A percentile compares a stretch with the other conserved stretches of the same genome.
These are phyloP conservation scores for Forsythia suspensa DNA, from an alignment of 257 asterid species.

Conservation along the genomic window DNA sequence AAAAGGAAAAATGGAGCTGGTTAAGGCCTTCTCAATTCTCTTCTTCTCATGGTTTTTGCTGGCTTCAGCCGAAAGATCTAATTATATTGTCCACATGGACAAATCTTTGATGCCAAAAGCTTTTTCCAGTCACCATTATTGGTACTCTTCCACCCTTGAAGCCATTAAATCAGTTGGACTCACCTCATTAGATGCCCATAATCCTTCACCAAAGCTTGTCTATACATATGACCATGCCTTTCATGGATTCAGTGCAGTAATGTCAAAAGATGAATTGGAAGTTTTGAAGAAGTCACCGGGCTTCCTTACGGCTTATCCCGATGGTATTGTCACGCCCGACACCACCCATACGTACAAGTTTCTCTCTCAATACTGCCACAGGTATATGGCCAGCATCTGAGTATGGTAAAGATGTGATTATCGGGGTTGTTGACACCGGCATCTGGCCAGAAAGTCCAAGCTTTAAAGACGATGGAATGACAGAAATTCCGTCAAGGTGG, in stretches of 20 bases:
- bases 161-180: not conserved
- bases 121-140: conserved; percentile 1
- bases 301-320: conserved; percentile 35
- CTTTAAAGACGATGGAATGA: conserved; percentile 44
- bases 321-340: conserved; percentile 23
- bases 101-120: conserved; percentile 11
- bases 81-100: conserved; percentile 16
- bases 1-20: not conserved
- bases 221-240: conserved; percentile 35
- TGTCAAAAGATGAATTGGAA: conserved; percentile 28
- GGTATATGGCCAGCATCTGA: conserved; percentile 46
- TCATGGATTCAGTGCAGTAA: conserved; percentile 36
- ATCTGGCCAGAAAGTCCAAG: conserved; percentile 52
- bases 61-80: conserved; percentile 1
- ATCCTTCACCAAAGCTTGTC: not conserved
- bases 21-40: not conserved
- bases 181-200: not conserved
- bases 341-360: conserved; percentile 36
- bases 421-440: conserved; percentile 43
- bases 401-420: conserved; percentile 39
- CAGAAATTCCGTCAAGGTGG: conserved; percentile 44
- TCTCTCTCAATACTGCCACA: conserved; percentile 24
- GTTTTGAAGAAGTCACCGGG: conserved; percentile 27
- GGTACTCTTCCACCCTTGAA: conserved; percentile 12
- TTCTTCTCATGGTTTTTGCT: not conserved